phyloP scores from a whole-genome alignment of 2,329 filamentous ascomycete species.

The Pseudogymnoascus sp. region DNA sequence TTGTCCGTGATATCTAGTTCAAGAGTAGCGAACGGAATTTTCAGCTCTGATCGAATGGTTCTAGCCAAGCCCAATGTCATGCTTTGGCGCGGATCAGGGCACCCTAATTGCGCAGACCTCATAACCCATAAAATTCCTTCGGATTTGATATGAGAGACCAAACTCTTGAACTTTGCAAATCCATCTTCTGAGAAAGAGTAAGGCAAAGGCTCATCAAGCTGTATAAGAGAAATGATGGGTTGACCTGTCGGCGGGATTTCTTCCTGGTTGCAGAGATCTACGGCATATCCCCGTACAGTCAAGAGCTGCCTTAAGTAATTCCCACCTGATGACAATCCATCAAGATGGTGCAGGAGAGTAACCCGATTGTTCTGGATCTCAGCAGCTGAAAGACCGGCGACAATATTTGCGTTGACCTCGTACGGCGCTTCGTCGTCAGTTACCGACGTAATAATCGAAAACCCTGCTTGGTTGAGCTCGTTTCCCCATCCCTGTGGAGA shows the following conservation, averaged over 20 bases:
- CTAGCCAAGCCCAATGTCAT: conserved; percentile 18
- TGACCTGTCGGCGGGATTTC: conserved; percentile 11
- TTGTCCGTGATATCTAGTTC: conserved; percentile 19
- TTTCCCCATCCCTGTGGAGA: conserved; percentile 20
- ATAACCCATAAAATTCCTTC: conserved; percentile 19
- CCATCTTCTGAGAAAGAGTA: background rate
- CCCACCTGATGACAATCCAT: background rate
- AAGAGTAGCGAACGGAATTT: conserved; percentile 16
- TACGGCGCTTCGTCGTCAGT: conserved; percentile 18
- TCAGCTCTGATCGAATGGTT: conserved; percentile 20
- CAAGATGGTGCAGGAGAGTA: background rate
- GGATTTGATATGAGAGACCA: background rate
- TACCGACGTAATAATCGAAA: conserved; percentile 23
- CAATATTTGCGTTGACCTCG: conserved; percentile 17
- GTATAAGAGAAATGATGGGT: conserved; percentile 9
- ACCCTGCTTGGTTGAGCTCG: conserved; percentile 25
- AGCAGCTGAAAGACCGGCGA: conserved; percentile 10
- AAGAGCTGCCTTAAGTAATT: background rate
- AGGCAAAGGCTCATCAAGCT: background rate
- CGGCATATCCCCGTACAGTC: conserved; percentile 9
- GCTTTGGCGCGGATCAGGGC: conserved; percentile 18
- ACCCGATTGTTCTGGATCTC: background rate
- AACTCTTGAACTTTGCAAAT: background rate
- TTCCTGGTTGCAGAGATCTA: conserved; percentile 7
- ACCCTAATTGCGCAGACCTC: conserved; percentile 14